Evolutionary conservation across 2,329 filamentous ascomycete genomes (phyloP), one percentile per base, ranked within the genome.

Genomic region (Botrytis tulipae): DNA sequence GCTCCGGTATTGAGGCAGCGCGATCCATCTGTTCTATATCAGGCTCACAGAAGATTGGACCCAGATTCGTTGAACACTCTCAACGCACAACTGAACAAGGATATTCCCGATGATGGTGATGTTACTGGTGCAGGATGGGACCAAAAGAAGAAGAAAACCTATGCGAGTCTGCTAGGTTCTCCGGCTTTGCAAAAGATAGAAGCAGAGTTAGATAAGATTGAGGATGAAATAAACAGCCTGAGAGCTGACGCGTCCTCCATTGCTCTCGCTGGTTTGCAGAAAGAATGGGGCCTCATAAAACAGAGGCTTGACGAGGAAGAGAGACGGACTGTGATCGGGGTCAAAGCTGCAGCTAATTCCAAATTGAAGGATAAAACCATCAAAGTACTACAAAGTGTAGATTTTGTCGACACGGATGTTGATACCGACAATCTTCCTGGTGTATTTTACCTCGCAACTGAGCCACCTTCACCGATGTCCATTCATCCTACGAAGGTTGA

Each of bases 381-480:
- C 40, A 70, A 29, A 18, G 68, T 70, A 8, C 29, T 71, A 40
- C 54, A 71, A 22, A 63, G 57, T n/a, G 35, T 40, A n/a, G 69
- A 63, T 65, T 65, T 63, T 4, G 59, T 65, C 16, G 35, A 35
- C 10, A 63, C 59, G 40, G 59, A 54, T 63, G 57, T 71, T 12
- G 69, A 71, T 32, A 71, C 69, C 22, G 69, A 71, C 59, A 71
- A 71, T 65, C 22, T 63, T 29, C 69, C 59, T 25, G 69, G 69
- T 8, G 59, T 48, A 25, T 71, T 71, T 18, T 71, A 71, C 18
- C 54, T 71, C 14, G 68, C 68, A 14, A 70, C 68, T 35, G 40
- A 44, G 20, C 68, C 68, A 37, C 68, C 68, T 22, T 63, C 69
- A 12, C 57, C 57, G 3, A 46, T 62, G 32, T 22, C 42, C 5